phyloP scores from a whole-genome alignment of 73 alveolate genomes.

The Paramecium sonneborni region DNA sequence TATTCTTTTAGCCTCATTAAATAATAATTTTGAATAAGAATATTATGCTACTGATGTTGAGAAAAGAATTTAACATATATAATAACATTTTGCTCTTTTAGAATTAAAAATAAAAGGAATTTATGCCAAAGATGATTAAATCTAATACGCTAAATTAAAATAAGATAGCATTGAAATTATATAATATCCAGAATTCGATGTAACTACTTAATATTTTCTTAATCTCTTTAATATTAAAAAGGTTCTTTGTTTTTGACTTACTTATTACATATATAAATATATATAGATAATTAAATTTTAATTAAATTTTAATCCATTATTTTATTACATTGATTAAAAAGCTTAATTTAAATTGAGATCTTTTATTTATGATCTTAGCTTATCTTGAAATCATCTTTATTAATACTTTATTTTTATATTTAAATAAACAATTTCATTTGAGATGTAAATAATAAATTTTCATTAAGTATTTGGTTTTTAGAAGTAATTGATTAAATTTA shows the following conservation, averaged over 20 bases:
- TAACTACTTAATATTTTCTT: not conserved
- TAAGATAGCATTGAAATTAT: not conserved
- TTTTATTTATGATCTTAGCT: too few relatives aligned
- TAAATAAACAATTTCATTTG: too few relatives aligned
- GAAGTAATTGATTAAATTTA: too few relatives aligned
- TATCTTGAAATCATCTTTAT: too few relatives aligned
- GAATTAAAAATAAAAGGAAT: not conserved
- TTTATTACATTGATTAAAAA: too few relatives aligned
- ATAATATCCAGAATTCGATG: not conserved
- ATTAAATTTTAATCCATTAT: too few relatives aligned
- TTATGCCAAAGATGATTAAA: not conserved
- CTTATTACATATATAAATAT: not conserved
- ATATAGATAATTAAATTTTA: too few relatives aligned
- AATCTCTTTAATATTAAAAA: slow-evolving; percentile 2
- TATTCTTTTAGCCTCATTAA: not conserved
- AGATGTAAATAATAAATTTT: too few relatives aligned
- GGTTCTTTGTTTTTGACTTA: slow-evolving; percentile 1
- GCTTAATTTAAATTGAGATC: too few relatives aligned
- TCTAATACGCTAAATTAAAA: not conserved
- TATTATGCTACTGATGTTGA: not conserved
- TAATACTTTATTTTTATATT: too few relatives aligned
- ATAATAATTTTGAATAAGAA: not conserved
- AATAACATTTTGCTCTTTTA: not conserved
- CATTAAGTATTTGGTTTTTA: too few relatives aligned
- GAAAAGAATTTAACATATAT: not conserved